Evolutionary conservation across 352 stramenopile genomes (phyloP), one percentile per base, ranked within the genome.

Genomic region (Phytopythium kandeliae): DNA sequence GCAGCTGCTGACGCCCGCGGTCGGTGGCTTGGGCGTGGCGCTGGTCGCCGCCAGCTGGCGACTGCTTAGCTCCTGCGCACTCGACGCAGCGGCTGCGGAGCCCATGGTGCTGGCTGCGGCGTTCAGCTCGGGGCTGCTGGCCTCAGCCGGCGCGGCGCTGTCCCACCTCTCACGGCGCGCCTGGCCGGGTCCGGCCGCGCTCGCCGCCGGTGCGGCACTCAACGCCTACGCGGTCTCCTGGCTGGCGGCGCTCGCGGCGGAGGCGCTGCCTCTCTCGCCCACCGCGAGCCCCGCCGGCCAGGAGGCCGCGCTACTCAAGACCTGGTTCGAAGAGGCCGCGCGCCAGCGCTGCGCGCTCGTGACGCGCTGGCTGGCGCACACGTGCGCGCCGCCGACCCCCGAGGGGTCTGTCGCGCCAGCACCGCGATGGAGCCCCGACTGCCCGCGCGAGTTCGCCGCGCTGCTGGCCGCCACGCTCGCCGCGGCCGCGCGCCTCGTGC

Each of bases 351-450:
- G 64, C 34, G 55, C 49, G 15, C 48, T 58, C 10, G 58, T 72
- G 37, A 25, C 62, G 28, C 44, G 43, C 11, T 72, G 64, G 64
- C 53, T 72, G 33, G 63, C 64, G 7, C 60, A 72, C 16, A 22
- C 67, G 3, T 72, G 64, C 28, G 38, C 60, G 28, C 24, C 43
- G 28, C 24, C 43, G 2, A 57, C 47, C 46, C 5, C 4, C 15
- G 8, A 24, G 17, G 24, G 16, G 30, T 17, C 30, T 8, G n/a
- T 19, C 2, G 3, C 11, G 0, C 38, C 37, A 25, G 15, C 24
- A n/a, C 34, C 22, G n/a, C 37, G 42, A 5, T 71, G 63, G 54
- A 31, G 63, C n/a, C 3, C 22, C 19, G 54, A 51, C 10, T 71
- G 63, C 21, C 55, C 65, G 35, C 48, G 54, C 16, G 63, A 68